Conservation (phyloP, 2,329 filamentous ascomycete species). For the Pseudocercospora eumusae region DNA sequence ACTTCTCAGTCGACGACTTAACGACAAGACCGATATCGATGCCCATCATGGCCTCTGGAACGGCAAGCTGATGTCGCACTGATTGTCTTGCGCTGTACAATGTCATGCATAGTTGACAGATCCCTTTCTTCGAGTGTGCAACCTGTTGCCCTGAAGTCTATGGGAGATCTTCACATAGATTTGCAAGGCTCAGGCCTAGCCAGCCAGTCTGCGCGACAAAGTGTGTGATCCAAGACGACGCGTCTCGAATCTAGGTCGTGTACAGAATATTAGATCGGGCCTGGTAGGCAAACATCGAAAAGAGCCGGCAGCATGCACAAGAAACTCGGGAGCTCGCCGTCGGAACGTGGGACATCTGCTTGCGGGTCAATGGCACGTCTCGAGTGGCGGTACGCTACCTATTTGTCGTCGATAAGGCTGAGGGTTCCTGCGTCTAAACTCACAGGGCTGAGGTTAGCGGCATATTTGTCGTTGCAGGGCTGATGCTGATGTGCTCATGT, state of each 20-base stretch:
- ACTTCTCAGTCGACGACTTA: background rate
- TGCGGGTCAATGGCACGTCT: background rate
- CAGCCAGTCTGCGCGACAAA: background rate
- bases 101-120: slow-evolving; percentile 17
- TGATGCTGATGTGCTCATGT: slow-evolving; percentile 9
- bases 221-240: background rate
- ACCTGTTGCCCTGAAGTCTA: background rate
- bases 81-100: slow-evolving; percentile 20
- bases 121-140: slow-evolving; percentile 2
- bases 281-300: background rate
- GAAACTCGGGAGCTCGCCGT: background rate
- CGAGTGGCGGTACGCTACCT: background rate
- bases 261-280: background rate
- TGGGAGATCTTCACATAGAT: background rate
- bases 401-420: slow-evolving; percentile 11
- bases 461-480: slow-evolving; percentile 15
- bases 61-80: slow-evolving; percentile 23
- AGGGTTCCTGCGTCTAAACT: background rate
- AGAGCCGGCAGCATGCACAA: background rate
- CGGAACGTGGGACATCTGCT: slow-evolving; percentile 4
- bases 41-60: slow-evolving; percentile 23
- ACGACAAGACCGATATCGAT: background rate
- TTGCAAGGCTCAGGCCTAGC: background rate
- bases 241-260: background rate
- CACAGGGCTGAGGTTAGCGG: slow-evolving; percentile 8